Base-by-base conservation (phyloP, 768 basidiomycete genomes). In the Fomitopsis pulvina region DNA sequence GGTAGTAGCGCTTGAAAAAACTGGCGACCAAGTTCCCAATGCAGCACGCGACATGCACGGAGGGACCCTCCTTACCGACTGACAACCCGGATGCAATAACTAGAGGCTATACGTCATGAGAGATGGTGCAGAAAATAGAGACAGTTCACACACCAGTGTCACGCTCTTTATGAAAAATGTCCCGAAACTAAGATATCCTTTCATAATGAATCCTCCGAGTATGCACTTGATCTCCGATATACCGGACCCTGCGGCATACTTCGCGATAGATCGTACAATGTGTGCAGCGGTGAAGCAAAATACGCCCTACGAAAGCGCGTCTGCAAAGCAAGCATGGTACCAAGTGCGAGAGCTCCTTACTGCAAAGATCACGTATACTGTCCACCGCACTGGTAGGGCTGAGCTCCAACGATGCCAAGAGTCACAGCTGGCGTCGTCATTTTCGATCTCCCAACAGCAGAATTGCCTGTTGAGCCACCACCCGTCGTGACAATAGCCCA, bases 391-490 rank as follows among this genome's bases (percentile, higher is more conserved):
- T 29, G 78, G 69, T 34, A 79, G 70, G 52, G 86, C 72, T 48
- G 76, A 70, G 62, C 91, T 83, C 96, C 96, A 98, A 34, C 85
- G 70, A 64, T 85, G 81, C 96, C 96, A 99, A 40, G 90, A 92
- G 3, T 87, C 77, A 65, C 96, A 99, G 12, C 79, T 83, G 48
- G 83, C 85, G 55, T 85, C 87, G 40, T 85, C 85, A 5, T 73
- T 77, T 54, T 92, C 91, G 48, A 97, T 83, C 63, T 97, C 96
- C 85, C 94, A 93, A 63, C 96, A 99, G 68, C 96, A 99, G 65
- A 97, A 97, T 61, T 96, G 90, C 60, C 92, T 85, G 66, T 94
- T 96, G 48, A 99, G 66, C 95, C 96, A 99, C 96, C 96, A 99
- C 1, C 91, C 94, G 57, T 93, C 91, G 3, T 81, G 76, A 68